Evolutionary conservation across 306 rosid species (phyloP).

Genomic region (Trifolium pratense): DNA sequence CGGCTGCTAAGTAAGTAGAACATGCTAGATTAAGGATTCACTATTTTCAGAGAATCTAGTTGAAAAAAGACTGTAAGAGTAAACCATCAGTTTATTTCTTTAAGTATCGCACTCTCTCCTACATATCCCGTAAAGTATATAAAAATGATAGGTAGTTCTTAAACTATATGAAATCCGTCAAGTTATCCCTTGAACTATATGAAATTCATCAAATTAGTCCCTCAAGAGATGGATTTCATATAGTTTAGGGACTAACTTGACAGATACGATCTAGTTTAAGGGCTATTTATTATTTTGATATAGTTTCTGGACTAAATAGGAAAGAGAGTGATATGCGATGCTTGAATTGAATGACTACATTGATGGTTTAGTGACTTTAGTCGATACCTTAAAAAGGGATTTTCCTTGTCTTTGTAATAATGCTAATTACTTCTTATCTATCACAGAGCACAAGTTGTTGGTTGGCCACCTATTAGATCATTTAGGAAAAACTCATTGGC

Average conservation of each 20-base stretch:
- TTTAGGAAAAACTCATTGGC: conserved; percentile 80
- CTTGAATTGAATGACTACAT: neutral
- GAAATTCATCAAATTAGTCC: neutral
- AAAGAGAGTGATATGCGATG: neutral
- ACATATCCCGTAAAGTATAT: neutral
- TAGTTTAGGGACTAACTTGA: neutral
- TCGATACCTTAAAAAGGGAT: neutral
- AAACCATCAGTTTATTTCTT: neutral
- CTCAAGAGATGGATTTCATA: neutral
- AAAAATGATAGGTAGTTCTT: neutral
- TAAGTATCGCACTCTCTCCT: too few relatives aligned
- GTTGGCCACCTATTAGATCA: conserved; percentile 92
- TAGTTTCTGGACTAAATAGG: neutral
- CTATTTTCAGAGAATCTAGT: conserved; percentile 1
- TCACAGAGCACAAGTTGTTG: conserved; percentile 89
- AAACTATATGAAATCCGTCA: too few relatives aligned
- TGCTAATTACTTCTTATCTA: conserved; percentile 32
- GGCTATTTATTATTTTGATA: neutral
- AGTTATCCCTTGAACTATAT: neutral
- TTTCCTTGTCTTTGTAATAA: neutral
- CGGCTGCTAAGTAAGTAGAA: conserved; percentile 73
- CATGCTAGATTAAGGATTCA: conserved; percentile 1
- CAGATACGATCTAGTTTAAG: neutral
- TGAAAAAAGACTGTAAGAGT: neutral
- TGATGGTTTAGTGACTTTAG: neutral